Conservation (phyloP, 768 basidiomycete genomes). For the Trametes elegans region DNA sequence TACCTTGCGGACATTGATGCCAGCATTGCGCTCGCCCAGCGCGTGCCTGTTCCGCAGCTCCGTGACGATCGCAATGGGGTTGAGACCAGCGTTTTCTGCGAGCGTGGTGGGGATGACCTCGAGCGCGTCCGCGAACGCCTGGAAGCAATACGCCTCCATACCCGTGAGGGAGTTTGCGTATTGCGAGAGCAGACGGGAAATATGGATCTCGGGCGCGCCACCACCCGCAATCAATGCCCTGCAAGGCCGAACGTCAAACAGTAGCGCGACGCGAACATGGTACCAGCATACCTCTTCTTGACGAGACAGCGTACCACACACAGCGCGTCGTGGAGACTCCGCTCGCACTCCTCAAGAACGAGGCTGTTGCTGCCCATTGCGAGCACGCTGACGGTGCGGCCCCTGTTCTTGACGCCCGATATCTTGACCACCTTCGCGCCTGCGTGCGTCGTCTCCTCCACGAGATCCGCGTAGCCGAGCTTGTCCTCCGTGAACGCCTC, state of each 20-base stretch:
- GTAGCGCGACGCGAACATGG: too few relatives aligned
- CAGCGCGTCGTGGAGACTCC: conserved; percentile 97
- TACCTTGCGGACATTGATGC: conserved; percentile 98
- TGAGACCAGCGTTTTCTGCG: conserved; percentile 97
- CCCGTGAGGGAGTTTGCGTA: conserved; percentile 92
- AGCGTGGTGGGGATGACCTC: conserved; percentile 98
- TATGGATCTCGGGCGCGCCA: conserved; percentile 97
- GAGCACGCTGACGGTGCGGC: conserved; percentile 92
- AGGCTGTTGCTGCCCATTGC: conserved; percentile 92
- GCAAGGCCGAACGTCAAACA: too few relatives aligned
- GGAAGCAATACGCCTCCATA: conserved; percentile 99
- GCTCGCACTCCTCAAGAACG: conserved; percentile 95
- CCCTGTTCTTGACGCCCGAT: conserved; percentile 91
- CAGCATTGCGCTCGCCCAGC: conserved; percentile 89
- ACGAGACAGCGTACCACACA: conserved; percentile 98
- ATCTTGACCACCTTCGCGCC: conserved; percentile 93
- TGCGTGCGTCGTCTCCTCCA: conserved; percentile 81
- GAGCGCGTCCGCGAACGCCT: conserved; percentile 95
- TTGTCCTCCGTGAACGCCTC: conserved; percentile 98
- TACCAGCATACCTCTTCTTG: conserved; percentile 89
- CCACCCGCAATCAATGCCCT: conserved; percentile 95
- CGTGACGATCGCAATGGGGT: conserved; percentile 97
- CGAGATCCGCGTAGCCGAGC: conserved; percentile 92
- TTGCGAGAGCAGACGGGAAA: conserved; percentile 87
- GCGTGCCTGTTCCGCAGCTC: conserved; percentile 97